These are phyloP conservation scores for Pythium myriotylum DNA, from an alignment of 352 stramenopile species.

Conservation along the genomic window DNA sequence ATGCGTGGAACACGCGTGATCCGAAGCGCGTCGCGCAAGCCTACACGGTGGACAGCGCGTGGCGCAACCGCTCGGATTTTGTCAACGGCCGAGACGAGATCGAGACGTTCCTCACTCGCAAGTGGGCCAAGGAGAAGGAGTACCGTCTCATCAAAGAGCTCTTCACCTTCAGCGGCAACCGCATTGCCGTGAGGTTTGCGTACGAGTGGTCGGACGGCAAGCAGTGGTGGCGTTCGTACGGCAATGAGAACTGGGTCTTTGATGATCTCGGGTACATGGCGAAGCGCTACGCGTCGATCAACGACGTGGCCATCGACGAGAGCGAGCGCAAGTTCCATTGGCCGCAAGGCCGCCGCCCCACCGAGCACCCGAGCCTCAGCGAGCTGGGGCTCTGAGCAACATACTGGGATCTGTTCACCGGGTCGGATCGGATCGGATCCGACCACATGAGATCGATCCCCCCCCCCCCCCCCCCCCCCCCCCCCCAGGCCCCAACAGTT, in stretches of 20 bases:
- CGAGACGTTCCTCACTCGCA: slow-evolving; percentile 69
- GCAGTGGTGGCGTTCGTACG: slow-evolving; percentile 85
- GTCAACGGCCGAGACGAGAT: slow-evolving; percentile 77
- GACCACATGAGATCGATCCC: too few species aligned
- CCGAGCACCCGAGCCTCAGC: slow-evolving; percentile 29
- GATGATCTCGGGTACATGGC: slow-evolving; percentile 80
- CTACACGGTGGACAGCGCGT: slow-evolving; percentile 81
- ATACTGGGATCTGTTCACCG: not conserved
- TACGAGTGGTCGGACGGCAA: slow-evolving; percentile 79
- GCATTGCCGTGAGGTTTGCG: slow-evolving; percentile 88
- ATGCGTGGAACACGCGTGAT: slow-evolving; percentile 89
- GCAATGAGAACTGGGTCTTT: slow-evolving; percentile 92
- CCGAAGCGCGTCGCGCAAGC: slow-evolving; percentile 71
- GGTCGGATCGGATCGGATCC: slow-evolving; percentile 14
- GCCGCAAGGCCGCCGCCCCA: slow-evolving; percentile 51
- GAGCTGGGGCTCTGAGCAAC: slow-evolving; percentile 23
- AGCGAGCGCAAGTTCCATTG: slow-evolving; percentile 72
- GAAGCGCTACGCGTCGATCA: slow-evolving; percentile 86
- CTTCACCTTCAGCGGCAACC: slow-evolving; percentile 76
- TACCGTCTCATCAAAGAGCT: slow-evolving; percentile 92
- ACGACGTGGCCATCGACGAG: slow-evolving; percentile 79
- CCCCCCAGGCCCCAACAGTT: too few species aligned
- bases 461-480: too few species aligned
- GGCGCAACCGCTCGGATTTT: slow-evolving; percentile 88
- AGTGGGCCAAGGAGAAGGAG: slow-evolving; percentile 76